phyloP scores from a whole-genome alignment of 2,329 filamentous ascomycete genomes.

The Gnomoniopsis sp. region DNA sequence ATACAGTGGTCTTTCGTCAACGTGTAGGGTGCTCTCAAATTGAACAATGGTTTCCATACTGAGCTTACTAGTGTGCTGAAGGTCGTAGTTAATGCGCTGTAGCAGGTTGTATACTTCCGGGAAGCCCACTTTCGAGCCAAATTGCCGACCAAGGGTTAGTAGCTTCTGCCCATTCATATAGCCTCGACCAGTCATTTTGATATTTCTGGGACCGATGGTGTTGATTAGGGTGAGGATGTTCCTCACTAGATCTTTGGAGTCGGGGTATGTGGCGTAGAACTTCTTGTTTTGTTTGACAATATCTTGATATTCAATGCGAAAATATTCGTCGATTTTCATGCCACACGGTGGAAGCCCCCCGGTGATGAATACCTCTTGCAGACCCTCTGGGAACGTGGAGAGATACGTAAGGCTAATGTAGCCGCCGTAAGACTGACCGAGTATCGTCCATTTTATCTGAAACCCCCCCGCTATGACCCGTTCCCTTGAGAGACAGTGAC shows the following conservation, averaged over 20 bases:
- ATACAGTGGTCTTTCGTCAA: conserved; percentile 64
- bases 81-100: conserved; percentile 22
- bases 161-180: conserved; percentile 54
- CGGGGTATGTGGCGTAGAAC: conserved; percentile 65
- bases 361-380: conserved; percentile 62
- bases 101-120: conserved; percentile 11
- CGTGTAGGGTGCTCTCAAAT: conserved; percentile 35
- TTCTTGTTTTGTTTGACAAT: conserved; percentile 56
- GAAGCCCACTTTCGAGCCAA: conserved; percentile 40
- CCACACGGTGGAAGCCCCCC: conserved; percentile 67
- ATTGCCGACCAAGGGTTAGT: conserved; percentile 58
- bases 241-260: conserved; percentile 60
- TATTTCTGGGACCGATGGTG: neutral
- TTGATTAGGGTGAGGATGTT: conserved; percentile 18
- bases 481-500: conserved; percentile 46
- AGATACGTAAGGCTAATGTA: conserved; percentile 70
- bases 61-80: neutral
- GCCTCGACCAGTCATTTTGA: conserved; percentile 42
- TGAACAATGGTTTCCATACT: neutral
- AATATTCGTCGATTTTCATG: conserved; percentile 58
- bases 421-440: conserved; percentile 72
- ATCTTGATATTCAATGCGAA: conserved; percentile 54
- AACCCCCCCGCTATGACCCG: too few species aligned
- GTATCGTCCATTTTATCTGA: conserved; percentile 62
- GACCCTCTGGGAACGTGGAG: conserved; percentile 59